Percentiles rank a stretch among this genome's conserved stretches.
Conservation (phyloP, 2,329 filamentous ascomycete species). For the Myriosclerotinia duriaeana region DNA sequence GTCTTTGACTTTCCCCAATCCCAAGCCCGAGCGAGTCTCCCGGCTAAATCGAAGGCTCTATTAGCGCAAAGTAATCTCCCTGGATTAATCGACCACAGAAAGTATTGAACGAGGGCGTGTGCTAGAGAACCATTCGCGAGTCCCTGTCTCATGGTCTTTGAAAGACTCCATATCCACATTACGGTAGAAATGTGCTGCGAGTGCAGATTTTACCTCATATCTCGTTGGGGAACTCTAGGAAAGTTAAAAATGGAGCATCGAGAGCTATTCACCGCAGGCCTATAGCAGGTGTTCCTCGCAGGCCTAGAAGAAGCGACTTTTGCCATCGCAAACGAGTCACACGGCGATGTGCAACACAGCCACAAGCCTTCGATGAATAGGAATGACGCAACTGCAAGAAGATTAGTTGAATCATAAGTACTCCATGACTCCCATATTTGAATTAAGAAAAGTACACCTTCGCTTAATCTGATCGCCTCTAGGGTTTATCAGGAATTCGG, state of each 20-base stretch:
- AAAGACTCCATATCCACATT: not conserved
- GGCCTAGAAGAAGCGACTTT: not conserved
- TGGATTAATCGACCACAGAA: not conserved
- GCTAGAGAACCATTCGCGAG: too few relatives aligned
- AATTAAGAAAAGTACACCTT: not conserved
- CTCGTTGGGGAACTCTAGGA: not conserved
- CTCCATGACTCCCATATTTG: not conserved
- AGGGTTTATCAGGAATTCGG: not conserved
- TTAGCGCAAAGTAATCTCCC: not conserved
- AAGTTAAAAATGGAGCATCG: not conserved
- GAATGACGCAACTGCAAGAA: not conserved
- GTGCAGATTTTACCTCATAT: not conserved
- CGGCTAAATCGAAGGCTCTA: not conserved
- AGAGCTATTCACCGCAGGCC: not conserved
- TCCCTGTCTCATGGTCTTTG: too few relatives aligned
- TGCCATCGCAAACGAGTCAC: too few relatives aligned
- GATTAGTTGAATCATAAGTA: not conserved
- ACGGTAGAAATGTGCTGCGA: not conserved
- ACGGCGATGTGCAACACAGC: too few relatives aligned
- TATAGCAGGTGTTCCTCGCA: not conserved
- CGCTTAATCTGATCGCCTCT: too few relatives aligned
- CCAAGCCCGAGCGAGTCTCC: not conserved
- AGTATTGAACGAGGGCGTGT: not conserved
- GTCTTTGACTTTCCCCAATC: not conserved
- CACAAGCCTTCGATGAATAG: too few relatives aligned